Evolutionary conservation across 805 yeast genomes (phyloP).

Genomic region (Starmerella davenportii): DNA sequence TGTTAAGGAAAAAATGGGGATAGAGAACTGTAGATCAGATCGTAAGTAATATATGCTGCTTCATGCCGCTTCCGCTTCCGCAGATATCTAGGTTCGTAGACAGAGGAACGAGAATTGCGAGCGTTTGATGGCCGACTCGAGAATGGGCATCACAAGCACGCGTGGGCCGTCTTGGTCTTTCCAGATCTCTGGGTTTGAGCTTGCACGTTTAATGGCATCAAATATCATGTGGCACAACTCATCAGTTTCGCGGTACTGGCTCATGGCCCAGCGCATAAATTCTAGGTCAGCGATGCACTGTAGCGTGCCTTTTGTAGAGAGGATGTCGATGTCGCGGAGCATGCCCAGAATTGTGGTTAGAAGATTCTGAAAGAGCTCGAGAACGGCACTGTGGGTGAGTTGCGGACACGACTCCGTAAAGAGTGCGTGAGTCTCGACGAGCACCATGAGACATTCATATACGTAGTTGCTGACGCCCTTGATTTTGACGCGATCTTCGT

Average conservation of each 20-base stretch:
- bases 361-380: slow-evolving; percentile 29
- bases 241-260: slow-evolving; percentile 15
- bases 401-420: slow-evolving; percentile 33
- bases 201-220: slow-evolving; percentile 18
- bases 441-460: slow-evolving; percentile 31
- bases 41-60: too few species aligned
- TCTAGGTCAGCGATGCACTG: slow-evolving; percentile 39
- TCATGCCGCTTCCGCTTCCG: too few species aligned
- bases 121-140: slow-evolving; percentile 10
- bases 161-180: slow-evolving; percentile 17
- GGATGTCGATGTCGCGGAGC: slow-evolving; percentile 29
- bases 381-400: slow-evolving; percentile 29
- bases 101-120: slow-evolving; percentile 15
- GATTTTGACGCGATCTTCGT: slow-evolving; percentile 14
- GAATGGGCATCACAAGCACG: slow-evolving; percentile 13
- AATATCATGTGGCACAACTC: slow-evolving; percentile 18
- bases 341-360: slow-evolving; percentile 25
- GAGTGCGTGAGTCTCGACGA: slow-evolving; percentile 36
- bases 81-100: too few species aligned
- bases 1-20: too few species aligned
- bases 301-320: slow-evolving; percentile 31
- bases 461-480: slow-evolving; percentile 25
- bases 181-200: slow-evolving; percentile 19
- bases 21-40: too few species aligned
- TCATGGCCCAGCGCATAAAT: slow-evolving; percentile 29